Evolutionary conservation across 2,329 filamentous ascomycete genomes (phyloP).

Genomic region (Mycosphaerella sp.): DNA sequence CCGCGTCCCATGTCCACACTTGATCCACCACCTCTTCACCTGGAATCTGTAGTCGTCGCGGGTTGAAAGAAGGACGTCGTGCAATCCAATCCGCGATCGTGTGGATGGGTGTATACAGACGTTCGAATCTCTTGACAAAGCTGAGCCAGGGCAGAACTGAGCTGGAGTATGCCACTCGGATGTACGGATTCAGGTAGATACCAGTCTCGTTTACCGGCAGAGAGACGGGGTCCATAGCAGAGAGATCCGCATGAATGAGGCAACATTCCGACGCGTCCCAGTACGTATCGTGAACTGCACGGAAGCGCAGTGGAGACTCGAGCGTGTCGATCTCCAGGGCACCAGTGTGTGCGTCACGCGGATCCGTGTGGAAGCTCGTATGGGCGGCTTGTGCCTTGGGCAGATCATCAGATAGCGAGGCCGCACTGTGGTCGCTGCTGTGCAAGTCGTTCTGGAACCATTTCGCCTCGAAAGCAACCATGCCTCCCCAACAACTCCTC

Average conservation of each 20-base stretch:
- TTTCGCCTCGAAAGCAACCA: slow-evolving; percentile 59
- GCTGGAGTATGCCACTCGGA: slow-evolving; percentile 63
- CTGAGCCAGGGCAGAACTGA: slow-evolving; percentile 54
- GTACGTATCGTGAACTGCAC: slow-evolving; percentile 39
- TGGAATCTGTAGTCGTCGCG: slow-evolving; percentile 53
- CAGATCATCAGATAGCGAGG: not conserved
- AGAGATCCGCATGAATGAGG: slow-evolving; percentile 43
- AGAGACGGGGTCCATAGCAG: slow-evolving; percentile 25
- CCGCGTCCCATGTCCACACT: slow-evolving; percentile 45
- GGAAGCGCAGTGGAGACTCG: slow-evolving; percentile 37
- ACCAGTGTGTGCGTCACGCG: slow-evolving; percentile 4
- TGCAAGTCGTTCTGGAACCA: slow-evolving; percentile 47
- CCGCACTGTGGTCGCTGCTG: not conserved
- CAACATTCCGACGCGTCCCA: slow-evolving; percentile 48
- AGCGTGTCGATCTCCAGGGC: slow-evolving; percentile 28
- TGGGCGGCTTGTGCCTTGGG: slow-evolving; percentile 7
- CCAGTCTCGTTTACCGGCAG: slow-evolving; percentile 42
- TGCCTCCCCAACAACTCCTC: slow-evolving; percentile 70
- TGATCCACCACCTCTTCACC: slow-evolving; percentile 51
- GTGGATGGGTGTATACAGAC: slow-evolving; percentile 56
- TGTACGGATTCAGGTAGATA: slow-evolving; percentile 69
- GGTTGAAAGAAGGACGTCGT: slow-evolving; percentile 55
- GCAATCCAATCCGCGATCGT: slow-evolving; percentile 50
- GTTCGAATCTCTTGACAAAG: slow-evolving; percentile 58
- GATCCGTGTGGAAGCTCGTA: slow-evolving; percentile 9